Base-by-base conservation (phyloP, 169 alveolate genomes). In the Ichthyophthirius multifiliis region DNA sequence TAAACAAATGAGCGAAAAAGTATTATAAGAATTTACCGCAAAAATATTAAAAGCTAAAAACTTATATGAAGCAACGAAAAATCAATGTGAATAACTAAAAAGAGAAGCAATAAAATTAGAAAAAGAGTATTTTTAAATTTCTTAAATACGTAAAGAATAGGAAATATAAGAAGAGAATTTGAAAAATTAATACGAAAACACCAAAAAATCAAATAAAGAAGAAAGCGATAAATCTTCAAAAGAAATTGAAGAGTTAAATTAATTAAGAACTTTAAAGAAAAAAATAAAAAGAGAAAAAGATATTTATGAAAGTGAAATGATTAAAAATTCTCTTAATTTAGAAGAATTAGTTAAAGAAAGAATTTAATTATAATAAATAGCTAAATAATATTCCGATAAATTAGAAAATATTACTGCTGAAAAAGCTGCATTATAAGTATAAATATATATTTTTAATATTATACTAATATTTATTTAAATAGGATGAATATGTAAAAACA, bases 321-420 rank as follows among this genome's bases (percentile, higher is more conserved):
- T 37, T 35, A 67, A 67, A 67, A 67, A 67, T 23, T 34, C 48
- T 18, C 20, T 67, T 5, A 39, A 41, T 0, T 39, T 67, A 67
- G 77, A 67, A 67, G 77, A 67, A 67, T 37, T 67, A 41, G 77
- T 67, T 12, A 34, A 37, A 20, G 12, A 67, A 67, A 34, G 77
- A 39, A 37, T 34, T n/a, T 18, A 67, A 20, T 41, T 67, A 34
- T 39, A 67, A 67, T 34, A 67, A 34, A 18, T 32, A 16, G 77
- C 77, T 6, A 67, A 67, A 39, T 37, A 37, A 10, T 39, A 37
- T 20, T 67, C 77, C 5, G 77, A 67, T 34, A 67, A 67, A n/a
- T 39, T 67, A 34, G 77, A 39, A 67, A 67, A 67, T 4, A 37
- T 67, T 2, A 20, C 77, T 5, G 46, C 48, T 9, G 77, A 67